Evolutionary conservation across 192 early-diverging fungal species (phyloP), one percentile per base, ranked within the genome.

Genomic region (Umbelopsis sp.): DNA sequence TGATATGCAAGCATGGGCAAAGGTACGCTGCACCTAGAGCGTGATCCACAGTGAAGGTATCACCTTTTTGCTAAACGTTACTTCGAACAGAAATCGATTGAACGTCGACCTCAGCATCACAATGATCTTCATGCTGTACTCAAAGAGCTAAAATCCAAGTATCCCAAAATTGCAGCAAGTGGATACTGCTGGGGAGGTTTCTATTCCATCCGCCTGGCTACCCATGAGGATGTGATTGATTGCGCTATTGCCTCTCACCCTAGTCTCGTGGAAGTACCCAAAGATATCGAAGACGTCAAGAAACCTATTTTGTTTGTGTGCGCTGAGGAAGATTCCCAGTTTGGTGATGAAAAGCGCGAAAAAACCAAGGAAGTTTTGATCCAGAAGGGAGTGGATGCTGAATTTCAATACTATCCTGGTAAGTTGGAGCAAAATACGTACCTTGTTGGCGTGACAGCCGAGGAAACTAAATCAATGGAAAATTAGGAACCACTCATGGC

Each of bases 131-230:
- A 35, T 35, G 30, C 13, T 16, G 55, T 30, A 16, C 27, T 35
- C 2, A 61, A 61, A 30, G 55, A 61, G 55, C 55, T 61, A 18
- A 23, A 25, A 18, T 61, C 30, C 25, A 61, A 61, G 55, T 61
- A 61, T 12, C 13, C 25, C 27, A 27, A 67, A 3, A 44, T 67
- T 49, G 66, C 46, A 30, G 48, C 18, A 10, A 20, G 37, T 30
- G 66, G 66, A 5, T 67, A 67, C 20, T 67, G 66, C 66, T 67
- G 41, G 44, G 66, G 66, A 7, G 66, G 66, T 16, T 49, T 45
- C 25, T 67, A 46, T 18, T 18, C 66, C 20, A 67, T 67, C 35
- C 55, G 25, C 16, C 30, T 61, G 3, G 55, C 55, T 61, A 25
- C 27, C 11, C 25, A 61, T 35, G 55, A 35, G 1, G 55, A 18